Percentiles rank a stretch among this genome's conserved stretches.
phyloP scores from a whole-genome alignment of 2,329 filamentous ascomycete species.

The Colletotrichum navitas region DNA sequence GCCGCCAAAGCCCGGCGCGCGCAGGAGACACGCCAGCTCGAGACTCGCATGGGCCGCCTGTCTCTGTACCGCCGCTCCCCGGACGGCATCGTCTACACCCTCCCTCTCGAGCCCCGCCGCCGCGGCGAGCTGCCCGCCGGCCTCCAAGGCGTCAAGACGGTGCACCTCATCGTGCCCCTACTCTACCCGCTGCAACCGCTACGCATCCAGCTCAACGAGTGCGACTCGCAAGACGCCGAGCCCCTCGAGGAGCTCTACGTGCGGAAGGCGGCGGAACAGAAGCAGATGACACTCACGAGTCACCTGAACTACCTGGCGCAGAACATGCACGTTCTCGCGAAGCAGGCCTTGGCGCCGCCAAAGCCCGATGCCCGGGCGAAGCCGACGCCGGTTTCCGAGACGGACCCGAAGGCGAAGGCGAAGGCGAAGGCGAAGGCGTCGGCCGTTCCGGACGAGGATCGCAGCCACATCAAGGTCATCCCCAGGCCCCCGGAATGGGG shows the following conservation, averaged over 20 bases:
- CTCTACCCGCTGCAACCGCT: constrained; percentile 80
- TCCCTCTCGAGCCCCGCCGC: constrained; percentile 77
- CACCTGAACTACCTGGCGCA: constrained; percentile 81
- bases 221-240: constrained; percentile 70
- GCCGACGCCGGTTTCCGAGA: constrained; percentile 30
- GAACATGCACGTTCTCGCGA: constrained; percentile 77
- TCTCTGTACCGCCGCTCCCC: constrained; percentile 75
- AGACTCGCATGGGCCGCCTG: constrained; percentile 78
- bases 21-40: constrained; percentile 77
- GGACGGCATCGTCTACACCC: constrained; percentile 77
- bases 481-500: constrained; percentile 84
- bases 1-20: constrained; percentile 74
- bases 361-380: constrained; percentile 43
- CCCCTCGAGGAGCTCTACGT: constrained; percentile 75
- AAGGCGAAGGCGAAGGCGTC: constrained; percentile 45
- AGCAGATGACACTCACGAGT: constrained; percentile 75
- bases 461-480: constrained; percentile 77
- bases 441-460: constrained; percentile 56
- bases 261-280: constrained; percentile 67
- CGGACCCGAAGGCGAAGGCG: constrained; percentile 44
- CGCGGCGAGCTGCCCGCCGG: constrained; percentile 70
- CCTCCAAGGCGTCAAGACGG: constrained; percentile 71
- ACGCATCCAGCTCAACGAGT: constrained; percentile 74
- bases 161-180: constrained; percentile 77
- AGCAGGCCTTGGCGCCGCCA: constrained; percentile 56